A percentile compares a stretch with the other conserved stretches of the same genome.
These are phyloP conservation scores for Ustilago hordei DNA, from an alignment of 1,284 basidiomycete species.

Conservation along the genomic window DNA sequence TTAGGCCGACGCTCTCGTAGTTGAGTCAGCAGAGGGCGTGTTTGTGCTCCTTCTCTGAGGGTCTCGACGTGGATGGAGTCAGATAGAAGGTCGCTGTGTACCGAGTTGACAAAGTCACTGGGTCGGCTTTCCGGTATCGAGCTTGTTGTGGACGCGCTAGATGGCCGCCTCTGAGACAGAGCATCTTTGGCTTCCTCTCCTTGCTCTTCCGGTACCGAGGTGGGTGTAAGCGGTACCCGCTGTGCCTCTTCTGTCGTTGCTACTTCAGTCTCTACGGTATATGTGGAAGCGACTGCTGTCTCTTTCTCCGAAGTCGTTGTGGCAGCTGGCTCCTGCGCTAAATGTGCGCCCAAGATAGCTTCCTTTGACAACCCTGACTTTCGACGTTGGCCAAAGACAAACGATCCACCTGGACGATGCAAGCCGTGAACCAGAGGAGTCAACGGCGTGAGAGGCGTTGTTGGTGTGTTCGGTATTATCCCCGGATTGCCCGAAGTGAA, in stretches of 20 bases:
- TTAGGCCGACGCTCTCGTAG: background rate
- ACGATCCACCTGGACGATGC: background rate
- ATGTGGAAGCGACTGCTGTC: background rate
- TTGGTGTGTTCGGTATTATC: slow-evolving; percentile 8
- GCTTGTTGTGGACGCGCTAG: background rate
- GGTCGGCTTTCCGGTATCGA: slow-evolving; percentile 11
- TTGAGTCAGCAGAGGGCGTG: slow-evolving; percentile 5
- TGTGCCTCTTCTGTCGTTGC: background rate
- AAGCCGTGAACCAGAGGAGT: slow-evolving; percentile 8
- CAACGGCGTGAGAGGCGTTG: slow-evolving; percentile 13
- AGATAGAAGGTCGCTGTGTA: background rate
- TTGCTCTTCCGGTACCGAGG: background rate
- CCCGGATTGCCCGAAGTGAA: slow-evolving; percentile 2
- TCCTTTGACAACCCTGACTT: slow-evolving; percentile 6
- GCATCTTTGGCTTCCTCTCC: background rate
- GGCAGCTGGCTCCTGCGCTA: background rate
- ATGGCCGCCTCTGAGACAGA: background rate
- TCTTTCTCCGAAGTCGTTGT: background rate
- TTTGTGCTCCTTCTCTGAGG: background rate
- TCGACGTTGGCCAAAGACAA: background rate
- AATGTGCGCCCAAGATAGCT: background rate
- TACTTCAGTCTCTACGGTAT: background rate
- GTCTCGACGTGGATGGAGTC: slow-evolving; percentile 4
- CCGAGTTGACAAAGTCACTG: slow-evolving; percentile 8
- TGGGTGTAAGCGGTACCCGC: background rate